Percentiles rank a stretch among this genome's conserved stretches.
Evolutionary conservation across 345 rosid species (phyloP).

Genomic region (Conringia planisiliqua): DNA sequence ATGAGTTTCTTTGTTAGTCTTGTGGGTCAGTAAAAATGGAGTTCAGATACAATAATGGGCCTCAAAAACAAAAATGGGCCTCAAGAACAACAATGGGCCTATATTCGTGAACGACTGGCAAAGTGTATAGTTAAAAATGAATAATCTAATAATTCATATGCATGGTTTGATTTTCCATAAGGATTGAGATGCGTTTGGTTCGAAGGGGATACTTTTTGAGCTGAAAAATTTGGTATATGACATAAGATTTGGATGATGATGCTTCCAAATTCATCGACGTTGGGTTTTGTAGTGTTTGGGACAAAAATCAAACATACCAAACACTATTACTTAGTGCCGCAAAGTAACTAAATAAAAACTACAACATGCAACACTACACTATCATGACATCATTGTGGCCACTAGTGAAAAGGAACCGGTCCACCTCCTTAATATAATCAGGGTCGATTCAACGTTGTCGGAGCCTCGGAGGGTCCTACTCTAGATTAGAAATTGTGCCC

Average conservation of each 20-base stretch:
- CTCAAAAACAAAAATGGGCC: not conserved
- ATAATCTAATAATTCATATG: not conserved
- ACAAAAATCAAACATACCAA: not conserved
- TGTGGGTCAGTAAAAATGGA: not conserved
- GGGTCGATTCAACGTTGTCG: not conserved
- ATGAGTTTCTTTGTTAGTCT: not conserved
- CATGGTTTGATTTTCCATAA: not conserved
- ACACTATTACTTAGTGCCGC: not conserved
- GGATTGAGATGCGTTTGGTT: not conserved
- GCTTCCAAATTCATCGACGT: not conserved
- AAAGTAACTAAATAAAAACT: not conserved
- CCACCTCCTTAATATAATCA: not conserved
- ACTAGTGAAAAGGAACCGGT: not conserved
- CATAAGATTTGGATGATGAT: not conserved
- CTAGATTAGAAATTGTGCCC: not conserved
- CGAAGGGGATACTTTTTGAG: not conserved
- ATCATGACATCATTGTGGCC: not conserved
- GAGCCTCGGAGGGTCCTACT: not conserved
- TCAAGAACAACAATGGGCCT: not conserved
- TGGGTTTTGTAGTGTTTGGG: not conserved
- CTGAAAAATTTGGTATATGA: not conserved
- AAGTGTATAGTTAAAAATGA: not conserved
- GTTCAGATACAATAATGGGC: not conserved
- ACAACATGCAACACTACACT: not conserved
- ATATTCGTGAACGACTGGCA: not conserved